Base-by-base conservation (phyloP, 2,329 filamentous ascomycete species). In the Aureobasidium sp. region DNA sequence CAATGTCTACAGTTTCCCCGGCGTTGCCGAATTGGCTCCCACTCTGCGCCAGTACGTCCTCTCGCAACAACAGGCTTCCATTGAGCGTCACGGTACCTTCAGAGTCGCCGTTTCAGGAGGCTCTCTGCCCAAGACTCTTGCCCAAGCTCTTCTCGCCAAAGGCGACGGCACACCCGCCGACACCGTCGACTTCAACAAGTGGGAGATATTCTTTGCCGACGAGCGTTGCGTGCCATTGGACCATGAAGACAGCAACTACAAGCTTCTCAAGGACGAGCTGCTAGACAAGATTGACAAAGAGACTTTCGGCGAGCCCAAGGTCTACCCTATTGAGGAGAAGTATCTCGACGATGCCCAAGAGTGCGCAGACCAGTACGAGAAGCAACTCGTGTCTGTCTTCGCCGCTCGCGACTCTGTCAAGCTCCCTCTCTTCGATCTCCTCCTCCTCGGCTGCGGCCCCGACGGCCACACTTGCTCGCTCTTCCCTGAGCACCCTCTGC, bases 181-280 rank as follows among this genome's bases (percentile, higher is more conserved):
- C 72, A 82, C 79, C 4, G 77, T 92, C 68, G 81, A 88, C 70
- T 96, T 95, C 77, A 80, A 82, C 73, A 91, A 90, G 75, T 99
- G 94, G 94, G 90, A 97, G 71, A 90, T 99, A 72, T 99, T 97
- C 82, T 97, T 97, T 76, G 93, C 93, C 72, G 94, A 99, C 74
- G 94, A 99, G 82, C 90, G 94, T 71, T 90, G 90, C 69, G 94
- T 97, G 59, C 89, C 94, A 26, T 87, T 97, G 68, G 87, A 94
- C 75, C 88, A 97, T 77, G 83, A 85, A 67, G 93, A 99, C 79
- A 96, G 92, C 79, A 99, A 97, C 79, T 96, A 97, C 78, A 85
- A 81, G 65, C 85, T 97, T 48, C 79, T 97, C 68, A 94, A 96
- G 80, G 80, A 85, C 52, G 92, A 97, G 77, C 82, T 97, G 56